These are phyloP conservation scores for Neonectria coccinea DNA, from an alignment of 2,329 filamentous ascomycete species.

Conservation along the genomic window DNA sequence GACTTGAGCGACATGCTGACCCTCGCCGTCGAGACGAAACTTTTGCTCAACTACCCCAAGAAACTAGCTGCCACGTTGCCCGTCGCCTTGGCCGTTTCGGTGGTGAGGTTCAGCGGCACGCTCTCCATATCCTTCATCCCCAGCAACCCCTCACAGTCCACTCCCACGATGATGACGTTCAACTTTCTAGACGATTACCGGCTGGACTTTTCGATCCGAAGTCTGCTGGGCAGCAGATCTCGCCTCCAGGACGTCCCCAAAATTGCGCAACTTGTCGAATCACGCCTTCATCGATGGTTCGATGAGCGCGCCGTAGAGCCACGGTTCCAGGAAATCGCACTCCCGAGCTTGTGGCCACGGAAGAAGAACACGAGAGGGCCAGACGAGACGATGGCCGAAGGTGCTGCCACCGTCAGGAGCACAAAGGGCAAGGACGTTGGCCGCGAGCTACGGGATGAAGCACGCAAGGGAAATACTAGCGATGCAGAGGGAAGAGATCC, in stretches of 20 bases:
- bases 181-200: slow-evolving; percentile 92
- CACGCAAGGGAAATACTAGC: slow-evolving; percentile 59
- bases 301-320: slow-evolving; percentile 89
- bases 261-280: slow-evolving; percentile 86
- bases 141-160: slow-evolving; percentile 73
- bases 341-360: slow-evolving; percentile 85
- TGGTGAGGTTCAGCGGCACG: slow-evolving; percentile 95
- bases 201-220: slow-evolving; percentile 84
- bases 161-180: slow-evolving; percentile 91
- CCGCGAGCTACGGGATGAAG: slow-evolving; percentile 64
- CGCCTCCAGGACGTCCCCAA: slow-evolving; percentile 88
- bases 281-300: slow-evolving; percentile 85
- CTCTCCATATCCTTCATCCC: slow-evolving; percentile 94
- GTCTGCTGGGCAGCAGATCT: slow-evolving; percentile 82
- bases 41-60: slow-evolving; percentile 95
- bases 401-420: slow-evolving; percentile 62
- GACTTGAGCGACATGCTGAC: slow-evolving; percentile 97
- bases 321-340: slow-evolving; percentile 85
- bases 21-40: slow-evolving; percentile 90
- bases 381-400: slow-evolving; percentile 66
- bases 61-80: slow-evolving; percentile 89
- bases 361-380: slow-evolving; percentile 86
- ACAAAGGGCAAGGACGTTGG: slow-evolving; percentile 65
- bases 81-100: slow-evolving; percentile 89
- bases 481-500: slow-evolving; percentile 50